These are phyloP conservation scores for Parastagonospora avenae DNA, from an alignment of 2,329 filamentous ascomycete species.

Conservation along the genomic window DNA sequence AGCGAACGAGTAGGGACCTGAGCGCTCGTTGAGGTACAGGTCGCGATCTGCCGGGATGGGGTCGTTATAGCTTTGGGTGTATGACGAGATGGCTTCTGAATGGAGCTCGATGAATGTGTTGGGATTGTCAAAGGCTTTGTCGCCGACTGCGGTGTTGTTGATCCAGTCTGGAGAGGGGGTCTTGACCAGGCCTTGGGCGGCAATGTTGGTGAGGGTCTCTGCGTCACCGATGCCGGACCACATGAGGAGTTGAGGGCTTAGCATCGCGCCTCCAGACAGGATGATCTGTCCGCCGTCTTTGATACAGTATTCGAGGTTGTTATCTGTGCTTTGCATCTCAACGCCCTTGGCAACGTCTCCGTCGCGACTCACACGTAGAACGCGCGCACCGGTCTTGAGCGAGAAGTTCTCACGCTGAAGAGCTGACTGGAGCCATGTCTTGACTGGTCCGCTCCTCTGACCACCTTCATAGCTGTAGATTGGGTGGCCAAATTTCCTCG, in stretches of 20 bases:
- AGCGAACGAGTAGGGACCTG: constrained; percentile 60
- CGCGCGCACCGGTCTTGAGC: constrained; percentile 52
- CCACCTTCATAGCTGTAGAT: constrained; percentile 57
- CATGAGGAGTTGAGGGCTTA: constrained; percentile 47
- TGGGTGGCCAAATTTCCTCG: constrained; percentile 56
- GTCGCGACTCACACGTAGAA: constrained; percentile 52
- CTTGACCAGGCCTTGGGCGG: constrained; percentile 44
- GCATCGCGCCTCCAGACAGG: constrained; percentile 40
- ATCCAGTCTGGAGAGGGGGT: constrained; percentile 52
- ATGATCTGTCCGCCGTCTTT: constrained; percentile 36
- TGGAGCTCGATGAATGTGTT: constrained; percentile 60
- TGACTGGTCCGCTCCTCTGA: constrained; percentile 56
- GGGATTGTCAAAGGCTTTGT: constrained; percentile 61
- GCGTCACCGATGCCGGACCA: constrained; percentile 46
- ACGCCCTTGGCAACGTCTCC: constrained; percentile 51
- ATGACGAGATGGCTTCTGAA: constrained; percentile 52
- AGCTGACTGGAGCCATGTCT: constrained; percentile 58
- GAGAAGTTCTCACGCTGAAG: constrained; percentile 43
- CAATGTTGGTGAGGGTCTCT: constrained; percentile 35
- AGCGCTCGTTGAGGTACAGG: constrained; percentile 55
- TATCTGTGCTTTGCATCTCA: constrained; percentile 41
- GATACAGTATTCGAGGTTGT: constrained; percentile 29
- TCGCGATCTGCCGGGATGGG: constrained; percentile 51
- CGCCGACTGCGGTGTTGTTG: constrained; percentile 56
- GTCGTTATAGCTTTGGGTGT: constrained; percentile 54